phyloP scores from a whole-genome alignment of 257 asterid genomes.

The Anisodus acutangulus region DNA sequence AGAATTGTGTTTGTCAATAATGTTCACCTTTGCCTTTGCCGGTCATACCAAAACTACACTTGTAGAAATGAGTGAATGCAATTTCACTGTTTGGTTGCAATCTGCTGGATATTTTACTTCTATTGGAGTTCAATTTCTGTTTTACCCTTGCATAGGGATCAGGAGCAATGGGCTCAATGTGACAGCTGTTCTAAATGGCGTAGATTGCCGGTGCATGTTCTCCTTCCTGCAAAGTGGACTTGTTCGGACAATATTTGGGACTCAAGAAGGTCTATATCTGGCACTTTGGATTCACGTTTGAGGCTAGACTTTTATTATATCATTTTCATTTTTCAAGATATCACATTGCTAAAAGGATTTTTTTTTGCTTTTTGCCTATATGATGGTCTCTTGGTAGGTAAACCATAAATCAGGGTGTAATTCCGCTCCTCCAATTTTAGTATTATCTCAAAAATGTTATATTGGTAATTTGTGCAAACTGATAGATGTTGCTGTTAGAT shows the following conservation, averaged over 20 bases:
- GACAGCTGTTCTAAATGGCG: constrained; percentile 92
- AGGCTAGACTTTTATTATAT: background rate
- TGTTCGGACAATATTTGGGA: constrained; percentile 83
- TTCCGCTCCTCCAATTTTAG: background rate
- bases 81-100: background rate
- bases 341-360: background rate
- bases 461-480: background rate
- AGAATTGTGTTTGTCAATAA: background rate
- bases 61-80: background rate
- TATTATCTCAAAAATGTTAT: background rate
- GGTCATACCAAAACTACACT: background rate
- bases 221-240: constrained; percentile 81
- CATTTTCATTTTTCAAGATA: constrained; percentile 4
- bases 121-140: constrained; percentile 4
- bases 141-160: constrained; percentile 58
- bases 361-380: background rate
- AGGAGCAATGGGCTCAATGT: constrained; percentile 88
- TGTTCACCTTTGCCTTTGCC: background rate
- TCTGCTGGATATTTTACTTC: background rate
- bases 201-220: constrained; percentile 69
- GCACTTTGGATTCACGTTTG: constrained; percentile 20
- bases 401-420: background rate
- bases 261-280: constrained; percentile 56
- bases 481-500: background rate
- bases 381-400: background rate